Base-by-base conservation (phyloP, 1,139 yeast species). In the Pichia sp. region DNA sequence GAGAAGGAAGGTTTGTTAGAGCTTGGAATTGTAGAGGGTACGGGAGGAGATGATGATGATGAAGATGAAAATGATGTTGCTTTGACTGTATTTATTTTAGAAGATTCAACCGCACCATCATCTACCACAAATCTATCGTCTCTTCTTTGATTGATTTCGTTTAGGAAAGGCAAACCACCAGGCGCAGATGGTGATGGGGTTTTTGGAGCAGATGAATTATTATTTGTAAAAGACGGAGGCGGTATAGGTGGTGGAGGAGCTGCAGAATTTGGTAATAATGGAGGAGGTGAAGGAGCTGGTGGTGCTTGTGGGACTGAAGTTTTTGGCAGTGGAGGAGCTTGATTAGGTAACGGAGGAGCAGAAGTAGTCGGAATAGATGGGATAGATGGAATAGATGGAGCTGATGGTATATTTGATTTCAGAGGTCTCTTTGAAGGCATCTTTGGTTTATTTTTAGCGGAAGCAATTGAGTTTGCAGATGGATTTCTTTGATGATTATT, bases 301-400 rank as follows among this genome's bases (percentile, higher is more conserved):
- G 45, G 27, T 4, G 25, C 4, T 28, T 40, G 10, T 30, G 44
- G 31, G 8, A 81, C 88, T 7, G 43, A 34, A 4, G 40, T 29
- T 2, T 32, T n/a, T 25, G 54, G 34, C 43, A 29, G 35, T 30
- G 43, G 29, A 34, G 42, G 37, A 3, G 29, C 81, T 6, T 38
- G 40, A 11, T n/a, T 83, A 59, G 95, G 94, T 29, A 82, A 85
- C 64, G 94, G 84, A 61, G 94, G 94, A 56, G 87, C 83, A 40
- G 82, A 83, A 62, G 92, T 83, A 18, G 18, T 18, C 18, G 18
- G 18, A 18, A 18, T 18, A 18, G 18, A 18, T 18, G 18, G 18
- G 18, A 18, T 18, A 18, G 18, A 18, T 32, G 94, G 94, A 11
- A 80, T 84, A 11, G 95, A 94, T 38, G 59, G 56, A 11, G 56